Percentiles rank a stretch among this genome's conserved stretches.
Conservation (phyloP, 352 stramenopile species). For the Blastocystis hominis region DNA sequence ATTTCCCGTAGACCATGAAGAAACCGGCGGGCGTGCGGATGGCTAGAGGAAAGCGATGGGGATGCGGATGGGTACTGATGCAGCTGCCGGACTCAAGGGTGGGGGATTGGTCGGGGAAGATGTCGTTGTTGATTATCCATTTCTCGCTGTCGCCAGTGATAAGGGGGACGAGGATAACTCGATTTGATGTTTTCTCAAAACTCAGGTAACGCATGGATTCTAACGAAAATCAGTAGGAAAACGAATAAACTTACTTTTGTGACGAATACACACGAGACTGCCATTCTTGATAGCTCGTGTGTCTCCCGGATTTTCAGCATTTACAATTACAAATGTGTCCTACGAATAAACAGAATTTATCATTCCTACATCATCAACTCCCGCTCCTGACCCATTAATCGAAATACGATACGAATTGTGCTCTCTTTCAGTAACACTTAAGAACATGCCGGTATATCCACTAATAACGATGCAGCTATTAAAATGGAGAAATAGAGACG, state of each 20-base stretch:
- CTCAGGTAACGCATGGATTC: conserved; percentile 25
- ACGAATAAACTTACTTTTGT: background rate
- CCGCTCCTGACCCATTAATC: conserved; percentile 12
- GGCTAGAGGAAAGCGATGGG: background rate
- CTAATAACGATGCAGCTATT: conserved; percentile 1
- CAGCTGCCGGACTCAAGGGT: background rate
- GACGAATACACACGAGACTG: conserved; percentile 16
- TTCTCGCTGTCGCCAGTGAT: conserved; percentile 10
- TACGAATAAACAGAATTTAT: background rate
- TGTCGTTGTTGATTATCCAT: conserved; percentile 7
- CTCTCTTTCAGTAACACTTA: conserved; percentile 8
- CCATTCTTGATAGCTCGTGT: background rate
- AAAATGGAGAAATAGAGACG: conserved; percentile 23
- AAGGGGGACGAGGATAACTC: background rate
- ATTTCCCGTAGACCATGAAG: background rate
- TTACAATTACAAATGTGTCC: conserved; percentile 42
- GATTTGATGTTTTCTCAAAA: background rate
- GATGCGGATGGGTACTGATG: background rate
- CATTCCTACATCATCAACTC: background rate
- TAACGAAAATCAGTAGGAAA: background rate
- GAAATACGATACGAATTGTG: background rate
- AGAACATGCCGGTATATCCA: background rate
- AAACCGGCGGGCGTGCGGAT: background rate
- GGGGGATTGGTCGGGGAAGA: background rate
- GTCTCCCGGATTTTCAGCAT: background rate